A percentile compares a stretch with the other conserved stretches of the same genome.
Conservation (phyloP, 2,329 filamentous ascomycete genomes). For the Trichoderma guizhouense region DNA sequence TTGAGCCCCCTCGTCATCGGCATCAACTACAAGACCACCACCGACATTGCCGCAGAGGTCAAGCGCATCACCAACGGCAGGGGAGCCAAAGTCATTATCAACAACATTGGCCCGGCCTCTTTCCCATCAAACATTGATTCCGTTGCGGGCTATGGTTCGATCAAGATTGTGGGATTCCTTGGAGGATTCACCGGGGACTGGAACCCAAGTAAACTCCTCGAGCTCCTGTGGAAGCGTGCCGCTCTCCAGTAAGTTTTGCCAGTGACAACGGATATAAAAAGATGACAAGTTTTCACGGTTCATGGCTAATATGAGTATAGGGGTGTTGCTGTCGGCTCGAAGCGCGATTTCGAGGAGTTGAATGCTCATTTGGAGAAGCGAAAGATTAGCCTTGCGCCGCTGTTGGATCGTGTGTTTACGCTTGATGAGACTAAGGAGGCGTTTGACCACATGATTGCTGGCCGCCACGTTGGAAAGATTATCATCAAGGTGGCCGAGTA, state of each 20-base stretch:
- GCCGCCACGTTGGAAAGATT: neutral
- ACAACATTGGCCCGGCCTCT: neutral
- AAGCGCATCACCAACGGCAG: neutral
- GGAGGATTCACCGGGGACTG: neutral
- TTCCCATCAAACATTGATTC: neutral
- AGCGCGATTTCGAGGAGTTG: neutral
- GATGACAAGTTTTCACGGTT: neutral
- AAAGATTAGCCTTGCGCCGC: neutral
- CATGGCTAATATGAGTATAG: neutral
- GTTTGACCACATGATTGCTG: neutral
- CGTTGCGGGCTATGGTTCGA: neutral
- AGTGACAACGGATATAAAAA: neutral
- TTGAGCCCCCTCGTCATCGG: neutral
- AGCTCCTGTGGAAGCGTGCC: neutral
- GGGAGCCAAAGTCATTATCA: neutral
- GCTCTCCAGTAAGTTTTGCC: neutral
- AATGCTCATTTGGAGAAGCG: neutral
- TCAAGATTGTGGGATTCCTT: neutral
- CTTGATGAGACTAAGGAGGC: slow-evolving; percentile 1
- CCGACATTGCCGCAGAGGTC: neutral
- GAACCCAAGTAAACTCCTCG: neutral
- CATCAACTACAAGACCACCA: neutral
- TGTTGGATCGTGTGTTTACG: neutral
- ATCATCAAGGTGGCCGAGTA: slow-evolving; percentile 1
- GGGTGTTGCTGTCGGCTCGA: neutral